Conservation (phyloP, 345 rosid species). For the Arabidopsis thaliana region TAIR10.1 NC_003076.8:16452001-16452500, state of each 20-base stretch:
- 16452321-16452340: conserved; percentile 56
- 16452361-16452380: conserved; percentile 45
- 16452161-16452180: not conserved
- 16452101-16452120: not conserved
- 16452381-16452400: conserved; percentile 41
- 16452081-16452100: not conserved
- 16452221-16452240: not conserved
- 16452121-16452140: conserved; percentile 9
- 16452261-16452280: conserved; percentile 21
- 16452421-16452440: conserved; percentile 40
- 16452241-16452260: not conserved
- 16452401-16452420: conserved; percentile 69
- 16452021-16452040: not conserved
- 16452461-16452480: conserved; percentile 9
- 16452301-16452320: conserved; percentile 52
- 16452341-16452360: conserved; percentile 51
- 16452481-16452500: conserved; percentile 8
- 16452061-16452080: not conserved
- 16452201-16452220: not conserved
- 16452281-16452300: conserved; percentile 49
- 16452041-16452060: not conserved
- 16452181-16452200: not conserved
- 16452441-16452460: not conserved
- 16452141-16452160: conserved; percentile 11
- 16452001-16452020: conserved; percentile 9